Conservation (phyloP, 208 protist genomes). For the Trypanosoma lewisi region DNA sequence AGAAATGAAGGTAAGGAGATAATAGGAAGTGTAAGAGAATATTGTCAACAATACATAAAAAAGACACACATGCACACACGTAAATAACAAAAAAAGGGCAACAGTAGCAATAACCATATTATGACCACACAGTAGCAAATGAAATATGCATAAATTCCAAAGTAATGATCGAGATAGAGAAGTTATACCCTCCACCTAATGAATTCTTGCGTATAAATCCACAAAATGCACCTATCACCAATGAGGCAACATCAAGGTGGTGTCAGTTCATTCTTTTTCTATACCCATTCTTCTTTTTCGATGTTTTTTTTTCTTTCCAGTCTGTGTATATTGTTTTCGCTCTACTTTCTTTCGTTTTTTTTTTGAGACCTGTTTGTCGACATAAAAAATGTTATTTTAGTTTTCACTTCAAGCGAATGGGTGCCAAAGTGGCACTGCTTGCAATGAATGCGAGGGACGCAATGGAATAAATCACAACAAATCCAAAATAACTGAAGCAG, state of each 20-base stretch:
- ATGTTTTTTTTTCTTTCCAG: slow-evolving; percentile 3
- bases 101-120: too few relatives aligned
- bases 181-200: too few relatives aligned
- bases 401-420: slow-evolving; percentile 25
- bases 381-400: background rate
- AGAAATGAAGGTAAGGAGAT: background rate
- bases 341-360: slow-evolving; percentile 10
- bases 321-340: background rate
- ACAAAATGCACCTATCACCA: background rate
- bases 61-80: too few relatives aligned
- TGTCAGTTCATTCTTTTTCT: background rate
- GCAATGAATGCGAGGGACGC: slow-evolving; percentile 16
- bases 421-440: slow-evolving; percentile 10
- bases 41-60: too few relatives aligned
- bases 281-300: background rate
- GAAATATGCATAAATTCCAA: too few relatives aligned
- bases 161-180: too few relatives aligned
- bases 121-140: too few relatives aligned
- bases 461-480: slow-evolving; percentile 21
- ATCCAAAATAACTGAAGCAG: slow-evolving; percentile 20
- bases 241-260: too few relatives aligned
- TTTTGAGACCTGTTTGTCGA: background rate
- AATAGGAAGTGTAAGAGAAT: too few relatives aligned
- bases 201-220: too few relatives aligned
- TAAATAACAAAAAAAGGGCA: slow-evolving; percentile 7